Evolutionary conservation across 176 grass and related monocot species (phyloP), one percentile per base, ranked within the genome.

Genomic region (Eleusine coracana): DNA sequence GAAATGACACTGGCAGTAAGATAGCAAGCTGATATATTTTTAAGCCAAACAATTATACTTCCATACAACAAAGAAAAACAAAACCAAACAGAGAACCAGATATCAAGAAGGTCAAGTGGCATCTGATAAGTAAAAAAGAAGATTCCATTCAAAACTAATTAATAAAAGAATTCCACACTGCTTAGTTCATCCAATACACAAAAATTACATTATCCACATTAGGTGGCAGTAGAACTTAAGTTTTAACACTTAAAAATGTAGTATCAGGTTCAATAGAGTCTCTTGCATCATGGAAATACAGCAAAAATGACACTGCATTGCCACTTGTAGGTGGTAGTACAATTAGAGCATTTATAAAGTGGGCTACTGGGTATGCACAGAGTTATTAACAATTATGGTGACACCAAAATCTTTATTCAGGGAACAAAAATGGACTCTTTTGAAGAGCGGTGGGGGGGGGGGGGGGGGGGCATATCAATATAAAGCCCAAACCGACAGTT

Each of bases 41-140:
- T 50, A 68, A 68, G 60, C 28, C 51, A 74, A 73, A 15, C 68
- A 59, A 6, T 84, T 73, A 68, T 8, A 40, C 45, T 66, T 49
- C 6, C 56, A 7, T 31, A 76, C 7, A 52, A 34, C 45, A 66
- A 50, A 37, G 28, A 66, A 45, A 66, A 36, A 64, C 7, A 49
- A 45, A 41, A 76, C 3, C 0, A 40, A 42, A 51, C 10, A 69
- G 42, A 51, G n/a, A 34, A 39, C 64, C 63, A 55, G 31, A 64
- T 29, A 65, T 13, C 37, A 86, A 79, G 31, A 89, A 89, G n/a
- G 38, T 82, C 46, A 75, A 63, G 17, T 48, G 54, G 80, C 48
- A 39, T 55, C 61, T 74, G 49, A 79, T 83, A 46, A 80, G 23
- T 68, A 34, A 27, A 76, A 36, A 71, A 23, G 7, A 28, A 58